phyloP scores from a whole-genome alignment of 2,329 filamentous ascomycete species.

The Dothidotthia symphoricarpi region DNA sequence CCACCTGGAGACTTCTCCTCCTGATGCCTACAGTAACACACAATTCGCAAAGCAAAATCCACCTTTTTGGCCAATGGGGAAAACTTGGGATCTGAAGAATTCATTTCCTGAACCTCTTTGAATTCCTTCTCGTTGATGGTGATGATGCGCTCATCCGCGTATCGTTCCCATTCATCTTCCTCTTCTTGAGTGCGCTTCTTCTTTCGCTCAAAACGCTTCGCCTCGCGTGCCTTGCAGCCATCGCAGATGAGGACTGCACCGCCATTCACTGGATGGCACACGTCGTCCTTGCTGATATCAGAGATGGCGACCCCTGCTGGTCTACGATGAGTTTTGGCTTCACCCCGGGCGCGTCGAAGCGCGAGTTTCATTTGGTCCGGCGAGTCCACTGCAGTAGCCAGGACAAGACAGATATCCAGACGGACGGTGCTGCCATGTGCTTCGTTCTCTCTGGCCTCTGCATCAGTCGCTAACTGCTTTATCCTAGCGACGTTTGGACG shows the following conservation, averaged over 20 bases:
- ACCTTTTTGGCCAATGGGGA: slow-evolving; percentile 63
- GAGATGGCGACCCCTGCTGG: slow-evolving; percentile 42
- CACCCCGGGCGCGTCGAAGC: slow-evolving; percentile 57
- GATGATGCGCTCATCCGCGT: slow-evolving; percentile 46
- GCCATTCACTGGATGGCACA: slow-evolving; percentile 75
- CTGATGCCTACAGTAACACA: slow-evolving; percentile 95
- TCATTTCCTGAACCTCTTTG: slow-evolving; percentile 34
- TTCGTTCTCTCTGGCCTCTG: slow-evolving; percentile 69
- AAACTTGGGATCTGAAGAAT: slow-evolving; percentile 18
- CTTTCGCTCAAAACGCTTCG: slow-evolving; percentile 86
- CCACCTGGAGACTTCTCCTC: slow-evolving; percentile 75
- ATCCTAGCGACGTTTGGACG: slow-evolving; percentile 91
- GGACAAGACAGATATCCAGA: slow-evolving; percentile 60
- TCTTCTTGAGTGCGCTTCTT: slow-evolving; percentile 88
- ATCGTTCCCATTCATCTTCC: slow-evolving; percentile 72
- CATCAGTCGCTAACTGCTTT: slow-evolving; percentile 78
- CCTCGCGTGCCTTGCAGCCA: slow-evolving; percentile 88
- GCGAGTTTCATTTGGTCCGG: slow-evolving; percentile 65
- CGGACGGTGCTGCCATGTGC: slow-evolving; percentile 54
- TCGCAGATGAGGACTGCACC: slow-evolving; percentile 90
- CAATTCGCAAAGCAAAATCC: slow-evolving; percentile 89
- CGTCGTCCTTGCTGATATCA: slow-evolving; percentile 57
- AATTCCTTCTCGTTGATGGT: slow-evolving; percentile 42
- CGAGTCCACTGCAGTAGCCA: slow-evolving; percentile 86
- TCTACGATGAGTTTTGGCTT: slow-evolving; percentile 41